phyloP scores from a whole-genome alignment of 176 grass and related monocot species.

The Leersia perrieri region DNA sequence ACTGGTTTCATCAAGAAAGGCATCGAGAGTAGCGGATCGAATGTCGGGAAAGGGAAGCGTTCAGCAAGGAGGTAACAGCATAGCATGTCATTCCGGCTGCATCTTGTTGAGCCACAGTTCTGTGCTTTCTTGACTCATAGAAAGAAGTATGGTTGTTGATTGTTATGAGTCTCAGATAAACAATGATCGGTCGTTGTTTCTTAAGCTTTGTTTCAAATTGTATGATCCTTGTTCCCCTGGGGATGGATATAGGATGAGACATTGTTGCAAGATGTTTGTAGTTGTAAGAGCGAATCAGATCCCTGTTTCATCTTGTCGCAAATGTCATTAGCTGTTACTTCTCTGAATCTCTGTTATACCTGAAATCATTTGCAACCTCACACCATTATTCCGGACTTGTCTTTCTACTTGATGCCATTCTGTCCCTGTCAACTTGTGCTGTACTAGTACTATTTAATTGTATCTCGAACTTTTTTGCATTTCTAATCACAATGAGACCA shows the following conservation, averaged over 20 bases:
- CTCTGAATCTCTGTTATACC: not conserved
- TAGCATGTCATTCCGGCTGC: not conserved
- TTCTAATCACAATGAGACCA: too few species aligned
- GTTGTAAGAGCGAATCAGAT: not conserved
- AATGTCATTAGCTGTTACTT: not conserved
- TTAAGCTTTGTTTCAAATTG: slow-evolving; percentile 12
- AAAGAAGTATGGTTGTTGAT: not conserved
- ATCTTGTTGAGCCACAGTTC: not conserved
- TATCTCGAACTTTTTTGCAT: too few species aligned
- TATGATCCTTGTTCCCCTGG: not conserved
- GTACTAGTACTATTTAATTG: too few species aligned
- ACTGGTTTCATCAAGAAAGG: slow-evolving; percentile 67
- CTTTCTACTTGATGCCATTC: too few species aligned
- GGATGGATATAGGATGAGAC: too few species aligned
- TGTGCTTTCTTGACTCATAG: not conserved
- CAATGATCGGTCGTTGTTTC: not conserved
- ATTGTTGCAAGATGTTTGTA: not conserved
- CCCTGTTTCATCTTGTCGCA: not conserved
- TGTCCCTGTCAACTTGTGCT: too few species aligned
- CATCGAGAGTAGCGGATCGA: slow-evolving; percentile 40
- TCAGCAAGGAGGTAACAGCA: not conserved
- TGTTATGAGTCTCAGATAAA: not conserved
- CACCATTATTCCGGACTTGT: too few species aligned
- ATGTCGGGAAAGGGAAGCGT: slow-evolving; percentile 38
- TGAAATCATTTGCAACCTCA: too few species aligned